phyloP scores from a whole-genome alignment of 176 grass and related monocot genomes.

The Rhynchospora pubera region DNA sequence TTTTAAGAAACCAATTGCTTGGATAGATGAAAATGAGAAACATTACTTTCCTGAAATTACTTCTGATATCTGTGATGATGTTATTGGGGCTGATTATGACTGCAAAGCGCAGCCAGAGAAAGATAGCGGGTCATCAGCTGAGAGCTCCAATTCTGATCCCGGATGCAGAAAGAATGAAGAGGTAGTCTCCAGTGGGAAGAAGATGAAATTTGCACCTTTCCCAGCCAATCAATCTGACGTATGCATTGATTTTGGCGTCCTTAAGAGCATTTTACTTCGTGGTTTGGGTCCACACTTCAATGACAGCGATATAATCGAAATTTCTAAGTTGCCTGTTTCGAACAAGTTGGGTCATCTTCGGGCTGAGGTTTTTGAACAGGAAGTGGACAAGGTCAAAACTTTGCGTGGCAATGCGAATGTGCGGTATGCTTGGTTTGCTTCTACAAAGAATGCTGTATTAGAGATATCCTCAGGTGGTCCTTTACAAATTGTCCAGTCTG shows the following conservation, averaged over 20 bases:
- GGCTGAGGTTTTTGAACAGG: constrained; percentile 53
- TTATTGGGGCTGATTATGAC: background rate
- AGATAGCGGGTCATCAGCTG: constrained; percentile 30
- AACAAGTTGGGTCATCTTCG: constrained; percentile 44
- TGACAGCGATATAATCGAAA: constrained; percentile 52
- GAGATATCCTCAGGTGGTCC: constrained; percentile 56
- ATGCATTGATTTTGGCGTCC: constrained; percentile 26
- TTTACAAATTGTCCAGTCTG: constrained; percentile 40
- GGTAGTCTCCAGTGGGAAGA: constrained; percentile 39
- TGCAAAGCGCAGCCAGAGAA: constrained; percentile 10
- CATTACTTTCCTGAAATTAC: constrained; percentile 56
- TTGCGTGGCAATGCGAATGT: constrained; percentile 76
- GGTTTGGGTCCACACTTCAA: constrained; percentile 43
- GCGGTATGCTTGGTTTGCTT: constrained; percentile 72
- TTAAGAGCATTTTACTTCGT: constrained; percentile 50
- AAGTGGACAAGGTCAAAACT: constrained; percentile 44
- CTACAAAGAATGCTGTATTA: constrained; percentile 46
- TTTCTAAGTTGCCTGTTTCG: constrained; percentile 60
- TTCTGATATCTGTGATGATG: constrained; percentile 17
- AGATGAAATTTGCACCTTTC: constrained; percentile 18
- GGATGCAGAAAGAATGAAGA: constrained; percentile 30
- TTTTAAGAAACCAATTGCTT: constrained; percentile 52
- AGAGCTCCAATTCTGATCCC: constrained; percentile 63
- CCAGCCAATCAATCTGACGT: constrained; percentile 7
- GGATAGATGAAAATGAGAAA: constrained; percentile 64